Percentiles rank a stretch among this genome's conserved stretches.
Conservation (phyloP, 805 yeast genomes). For the Dipodascus geniculatus region DNA sequence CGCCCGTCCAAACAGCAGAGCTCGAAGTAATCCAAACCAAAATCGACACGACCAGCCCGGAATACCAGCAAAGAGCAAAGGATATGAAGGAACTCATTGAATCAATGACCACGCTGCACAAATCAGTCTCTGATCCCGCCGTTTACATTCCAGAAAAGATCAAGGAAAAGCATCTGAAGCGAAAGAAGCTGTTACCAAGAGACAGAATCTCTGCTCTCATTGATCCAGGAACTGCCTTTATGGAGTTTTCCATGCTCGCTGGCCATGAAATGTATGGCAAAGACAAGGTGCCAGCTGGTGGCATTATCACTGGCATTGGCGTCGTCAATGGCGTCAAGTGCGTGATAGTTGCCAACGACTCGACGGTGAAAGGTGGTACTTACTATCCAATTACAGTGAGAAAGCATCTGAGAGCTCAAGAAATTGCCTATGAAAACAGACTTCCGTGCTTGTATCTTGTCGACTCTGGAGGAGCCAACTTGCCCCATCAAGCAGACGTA, state of each 20-base stretch:
- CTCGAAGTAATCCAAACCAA: constrained; percentile 14
- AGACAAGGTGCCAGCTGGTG: constrained; percentile 24
- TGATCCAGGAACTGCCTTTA: constrained; percentile 22
- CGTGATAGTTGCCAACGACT: constrained; percentile 23
- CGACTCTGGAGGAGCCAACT: constrained; percentile 25
- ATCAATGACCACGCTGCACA: constrained; percentile 14
- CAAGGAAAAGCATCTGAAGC: constrained; percentile 18
- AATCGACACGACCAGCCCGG: constrained; percentile 16
- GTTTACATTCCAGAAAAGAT: constrained; percentile 21
- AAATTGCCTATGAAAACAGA: constrained; percentile 22
- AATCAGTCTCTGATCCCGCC: constrained; percentile 11
- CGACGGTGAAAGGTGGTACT: constrained; percentile 26
- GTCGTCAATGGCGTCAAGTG: constrained; percentile 21
- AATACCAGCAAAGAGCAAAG: constrained; percentile 13
- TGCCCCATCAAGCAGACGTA: constrained; percentile 25
- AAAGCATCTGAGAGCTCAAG: constrained; percentile 25
- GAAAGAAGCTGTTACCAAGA: constrained; percentile 22
- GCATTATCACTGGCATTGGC: constrained; percentile 25
- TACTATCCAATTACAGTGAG: constrained; percentile 25
- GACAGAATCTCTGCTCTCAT: constrained; percentile 21
- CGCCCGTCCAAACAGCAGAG: not conserved
- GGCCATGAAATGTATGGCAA: constrained; percentile 22
- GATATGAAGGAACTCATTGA: constrained; percentile 14
- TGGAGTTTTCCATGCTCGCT: constrained; percentile 22
- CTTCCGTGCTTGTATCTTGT: constrained; percentile 23